Evolutionary conservation across 495 filamentous ascomycete species (phyloP).

Genomic region (Penicillium paxilli): DNA sequence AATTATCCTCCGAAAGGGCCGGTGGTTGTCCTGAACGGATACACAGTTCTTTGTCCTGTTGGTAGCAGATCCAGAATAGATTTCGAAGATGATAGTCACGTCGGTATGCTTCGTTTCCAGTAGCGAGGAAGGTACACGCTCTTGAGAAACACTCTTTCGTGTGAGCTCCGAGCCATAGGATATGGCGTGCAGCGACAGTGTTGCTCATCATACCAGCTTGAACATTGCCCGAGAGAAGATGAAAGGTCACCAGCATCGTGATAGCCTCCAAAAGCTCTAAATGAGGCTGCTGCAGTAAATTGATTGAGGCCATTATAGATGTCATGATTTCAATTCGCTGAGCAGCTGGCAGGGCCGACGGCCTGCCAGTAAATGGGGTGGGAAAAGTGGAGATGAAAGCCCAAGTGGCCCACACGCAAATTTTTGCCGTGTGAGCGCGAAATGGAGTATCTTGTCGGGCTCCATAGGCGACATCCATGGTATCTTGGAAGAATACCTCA

Average conservation of each 20-base stretch:
- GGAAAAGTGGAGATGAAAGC: slow-evolving; percentile 5
- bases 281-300: slow-evolving; percentile 1
- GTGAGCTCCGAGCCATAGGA: neutral
- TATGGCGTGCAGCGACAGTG: neutral
- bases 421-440: neutral
- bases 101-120: neutral
- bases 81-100: slow-evolving; percentile 23
- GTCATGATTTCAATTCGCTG: neutral
- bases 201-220: slow-evolving; percentile 1
- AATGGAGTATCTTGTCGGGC: neutral
- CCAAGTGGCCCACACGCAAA: slow-evolving; percentile 8
- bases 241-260: slow-evolving; percentile 3
- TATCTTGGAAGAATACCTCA: neutral
- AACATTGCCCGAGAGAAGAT: neutral
- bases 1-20: slow-evolving; percentile 36
- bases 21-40: slow-evolving; percentile 39
- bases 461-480: neutral
- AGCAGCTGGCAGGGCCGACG: neutral
- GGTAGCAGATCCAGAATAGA: slow-evolving; percentile 42
- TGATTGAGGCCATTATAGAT: slow-evolving; percentile 4
- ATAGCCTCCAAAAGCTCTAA: slow-evolving; percentile 1
- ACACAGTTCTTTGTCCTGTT: slow-evolving; percentile 36
- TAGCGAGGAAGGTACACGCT: neutral
- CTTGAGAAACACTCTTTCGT: neutral
- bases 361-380: neutral